Evolutionary conservation across 768 basidiomycete species (phyloP).

Genomic region (Boletus reticulatus): DNA sequence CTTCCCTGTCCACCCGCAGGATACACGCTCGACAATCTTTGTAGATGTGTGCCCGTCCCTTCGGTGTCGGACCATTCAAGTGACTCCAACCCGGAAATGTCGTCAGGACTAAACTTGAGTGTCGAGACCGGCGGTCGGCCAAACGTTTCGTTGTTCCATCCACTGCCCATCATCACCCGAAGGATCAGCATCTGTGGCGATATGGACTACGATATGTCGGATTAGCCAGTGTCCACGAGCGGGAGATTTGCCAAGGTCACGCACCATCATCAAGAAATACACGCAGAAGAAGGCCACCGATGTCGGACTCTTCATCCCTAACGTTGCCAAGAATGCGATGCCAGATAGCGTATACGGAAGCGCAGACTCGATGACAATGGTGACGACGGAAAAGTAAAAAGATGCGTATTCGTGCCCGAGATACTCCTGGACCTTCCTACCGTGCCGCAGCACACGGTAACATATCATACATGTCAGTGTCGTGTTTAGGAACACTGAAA

Average conservation of each 20-base stretch:
- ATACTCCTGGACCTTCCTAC: neutral
- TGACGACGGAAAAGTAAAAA: conserved; percentile 8
- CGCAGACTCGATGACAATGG: conserved; percentile 8
- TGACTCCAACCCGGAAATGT: neutral
- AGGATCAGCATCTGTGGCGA: conserved; percentile 22
- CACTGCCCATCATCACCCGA: conserved; percentile 15
- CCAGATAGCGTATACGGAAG: conserved; percentile 11
- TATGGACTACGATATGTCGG: conserved; percentile 12
- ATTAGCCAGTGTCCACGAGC: neutral
- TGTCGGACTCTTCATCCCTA: conserved; percentile 8
- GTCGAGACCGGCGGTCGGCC: neutral
- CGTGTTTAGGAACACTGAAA: neutral
- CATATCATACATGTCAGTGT: conserved; percentile 9
- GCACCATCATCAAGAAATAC: conserved; percentile 18
- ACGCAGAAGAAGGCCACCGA: conserved; percentile 6
- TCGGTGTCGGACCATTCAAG: neutral
- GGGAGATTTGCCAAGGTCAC: neutral
- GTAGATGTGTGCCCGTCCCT: neutral
- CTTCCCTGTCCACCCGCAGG: neutral
- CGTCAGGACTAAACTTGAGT: neutral
- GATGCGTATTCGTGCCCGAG: neutral
- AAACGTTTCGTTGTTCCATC: conserved; percentile 8
- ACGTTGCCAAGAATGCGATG: neutral
- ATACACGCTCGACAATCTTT: neutral
- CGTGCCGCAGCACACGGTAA: conserved; percentile 12